These are phyloP conservation scores for Tricholoma bakamatsutake DNA, from an alignment of 768 basidiomycete genomes.

Conservation along the genomic window DNA sequence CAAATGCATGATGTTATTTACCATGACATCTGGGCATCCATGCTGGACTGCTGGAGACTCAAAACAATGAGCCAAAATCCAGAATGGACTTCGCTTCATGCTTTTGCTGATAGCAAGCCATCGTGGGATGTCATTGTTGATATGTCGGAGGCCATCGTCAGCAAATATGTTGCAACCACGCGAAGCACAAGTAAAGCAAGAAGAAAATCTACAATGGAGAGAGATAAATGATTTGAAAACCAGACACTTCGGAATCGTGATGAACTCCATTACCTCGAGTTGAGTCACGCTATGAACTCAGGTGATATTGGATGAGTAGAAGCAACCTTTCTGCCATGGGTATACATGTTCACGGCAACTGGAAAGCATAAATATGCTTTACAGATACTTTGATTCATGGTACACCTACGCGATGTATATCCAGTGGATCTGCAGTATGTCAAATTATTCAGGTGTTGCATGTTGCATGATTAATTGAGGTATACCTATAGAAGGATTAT, in stretches of 20 bases:
- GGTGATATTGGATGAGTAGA: slow-evolving; percentile 29
- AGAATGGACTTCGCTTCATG: slow-evolving; percentile 12
- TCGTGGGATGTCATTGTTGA: slow-evolving; percentile 11
- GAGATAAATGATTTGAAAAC: slow-evolving; percentile 17
- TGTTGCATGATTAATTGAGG: neutral
- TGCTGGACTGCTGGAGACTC: neutral
- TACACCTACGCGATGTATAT: slow-evolving; percentile 10
- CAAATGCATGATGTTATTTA: slow-evolving; percentile 22
- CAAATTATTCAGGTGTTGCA: neutral
- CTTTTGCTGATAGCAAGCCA: slow-evolving; percentile 19
- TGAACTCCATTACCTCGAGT: slow-evolving; percentile 24
- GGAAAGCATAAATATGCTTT: slow-evolving; percentile 27
- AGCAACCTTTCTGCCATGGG: slow-evolving; percentile 20
- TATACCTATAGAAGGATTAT: slow-evolving; percentile 12
- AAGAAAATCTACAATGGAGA: neutral
- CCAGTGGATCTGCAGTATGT: slow-evolving; percentile 10
- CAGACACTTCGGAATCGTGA: slow-evolving; percentile 5
- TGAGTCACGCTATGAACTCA: slow-evolving; percentile 20
- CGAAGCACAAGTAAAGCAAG: neutral
- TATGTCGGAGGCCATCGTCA: slow-evolving; percentile 10
- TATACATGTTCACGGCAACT: slow-evolving; percentile 19
- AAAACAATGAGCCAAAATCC: too few relatives aligned
- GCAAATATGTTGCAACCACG: slow-evolving; percentile 8
- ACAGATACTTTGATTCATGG: slow-evolving; percentile 14
- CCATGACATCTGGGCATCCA: slow-evolving; percentile 7